phyloP scores from a whole-genome alignment of 2,329 filamentous ascomycete genomes.

The Fusarium pseudonygamai region DNA sequence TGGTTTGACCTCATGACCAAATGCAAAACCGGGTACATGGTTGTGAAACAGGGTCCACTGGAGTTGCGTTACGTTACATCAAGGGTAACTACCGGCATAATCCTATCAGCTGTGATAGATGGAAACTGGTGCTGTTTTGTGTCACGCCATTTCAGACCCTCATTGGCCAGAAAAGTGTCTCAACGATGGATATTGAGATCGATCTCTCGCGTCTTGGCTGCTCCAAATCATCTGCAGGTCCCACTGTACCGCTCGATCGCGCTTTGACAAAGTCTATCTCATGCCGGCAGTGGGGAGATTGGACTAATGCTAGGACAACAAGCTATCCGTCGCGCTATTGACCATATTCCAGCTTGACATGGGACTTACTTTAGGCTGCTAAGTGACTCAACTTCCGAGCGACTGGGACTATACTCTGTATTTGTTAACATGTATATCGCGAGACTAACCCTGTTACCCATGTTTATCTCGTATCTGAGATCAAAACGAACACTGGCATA shows the following conservation, averaged over 20 bases:
- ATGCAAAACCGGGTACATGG: background rate
- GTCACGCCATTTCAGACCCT: background rate
- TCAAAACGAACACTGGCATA: accelerated
- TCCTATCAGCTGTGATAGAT: background rate
- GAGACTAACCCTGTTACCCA: background rate
- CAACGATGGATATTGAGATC: background rate
- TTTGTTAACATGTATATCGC: too few relatives aligned
- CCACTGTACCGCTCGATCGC: background rate
- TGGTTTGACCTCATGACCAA: background rate
- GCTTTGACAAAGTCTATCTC: background rate
- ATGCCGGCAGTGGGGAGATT: background rate
- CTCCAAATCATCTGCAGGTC: background rate
- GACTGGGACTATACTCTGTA: too few relatives aligned
- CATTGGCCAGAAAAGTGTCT: background rate
- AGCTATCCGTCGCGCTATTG: background rate
- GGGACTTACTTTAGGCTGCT: accelerated
- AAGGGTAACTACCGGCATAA: accelerated
- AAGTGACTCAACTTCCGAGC: background rate
- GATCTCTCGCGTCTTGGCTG: background rate
- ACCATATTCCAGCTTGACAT: background rate
- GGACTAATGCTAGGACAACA: background rate
- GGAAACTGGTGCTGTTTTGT: accelerated
- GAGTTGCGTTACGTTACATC: background rate
- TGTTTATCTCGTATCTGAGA: too few relatives aligned
- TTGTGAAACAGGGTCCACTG: background rate